Evolutionary conservation across 2,329 filamentous ascomycete genomes (phyloP), one percentile per base, ranked within the genome.

Genomic region (Huntiella omanensis): DNA sequence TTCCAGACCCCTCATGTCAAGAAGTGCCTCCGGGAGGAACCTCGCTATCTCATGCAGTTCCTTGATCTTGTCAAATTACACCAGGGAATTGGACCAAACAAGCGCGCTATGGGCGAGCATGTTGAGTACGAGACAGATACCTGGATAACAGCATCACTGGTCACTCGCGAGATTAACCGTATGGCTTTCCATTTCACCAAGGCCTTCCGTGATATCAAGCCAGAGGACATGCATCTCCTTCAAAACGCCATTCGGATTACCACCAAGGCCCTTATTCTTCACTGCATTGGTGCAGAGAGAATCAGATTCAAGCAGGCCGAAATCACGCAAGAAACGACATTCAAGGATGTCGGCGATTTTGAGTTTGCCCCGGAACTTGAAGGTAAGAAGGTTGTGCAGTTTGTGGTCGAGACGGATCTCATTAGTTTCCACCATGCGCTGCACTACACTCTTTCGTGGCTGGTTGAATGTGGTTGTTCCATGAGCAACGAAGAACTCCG

Each of bases 361-460:
- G 85, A 93, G 53, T 92, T 94, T 56, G 83, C 88, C 46, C 63
- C 63, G 1, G 61, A 68, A 5, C 59, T 63, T 12, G 60, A 64
- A 4, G 67, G 67, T 35, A 80, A 83, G 57, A 64, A 76, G 22
- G 74, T 96, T 2, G 81, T 96, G 48, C 81, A 83, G 51, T 95
- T 93, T 57, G 74, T 83, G 3, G 85, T 98, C 7, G 85, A 93
- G 54, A 80, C 80, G 53, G 83, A 93, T 54, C 76, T 82, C 1
- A 91, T 98, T 64, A 96, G 91, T 64, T 96, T 98, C 61, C 91
- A 98, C 58, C 91, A 98, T 59, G 86, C 86, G 1, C 70, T 98
- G 22, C 91, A 98, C 62, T 98, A 96, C 59, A 92, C 85, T 0
- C 65, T 96, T 1, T 98, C 91, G 0, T 98, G 91, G 91, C 68